Conservation (phyloP, 768 basidiomycete genomes). For the Leucogyrophana mollusca region DNA sequence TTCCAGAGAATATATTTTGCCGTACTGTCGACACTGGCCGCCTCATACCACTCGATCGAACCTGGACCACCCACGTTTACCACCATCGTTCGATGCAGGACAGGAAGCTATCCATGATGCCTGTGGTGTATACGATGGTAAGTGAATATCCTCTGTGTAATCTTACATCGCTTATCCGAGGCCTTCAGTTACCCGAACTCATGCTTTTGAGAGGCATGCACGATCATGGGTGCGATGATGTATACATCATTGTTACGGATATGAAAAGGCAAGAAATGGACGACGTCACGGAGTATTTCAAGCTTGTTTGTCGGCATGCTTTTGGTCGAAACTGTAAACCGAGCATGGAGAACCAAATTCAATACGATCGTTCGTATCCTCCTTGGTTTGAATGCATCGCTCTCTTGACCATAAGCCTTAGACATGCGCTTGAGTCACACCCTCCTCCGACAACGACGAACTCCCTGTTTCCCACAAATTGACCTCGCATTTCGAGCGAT, state of each 20-base stretch:
- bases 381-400: not conserved
- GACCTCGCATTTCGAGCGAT: conserved; percentile 76
- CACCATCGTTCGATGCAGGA: conserved; percentile 77
- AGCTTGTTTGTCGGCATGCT: conserved; percentile 65
- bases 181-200: conserved; percentile 65
- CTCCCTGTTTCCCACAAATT: conserved; percentile 80
- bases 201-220: conserved; percentile 83
- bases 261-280: conserved; percentile 81
- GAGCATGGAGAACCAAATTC: conserved; percentile 64
- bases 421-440: conserved; percentile 71
- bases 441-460: conserved; percentile 66
- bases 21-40: conserved; percentile 77
- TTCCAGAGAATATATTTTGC: conserved; percentile 78
- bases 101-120: conserved; percentile 72
- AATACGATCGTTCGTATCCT: conserved; percentile 60
- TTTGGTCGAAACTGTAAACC: conserved; percentile 62
- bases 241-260: conserved; percentile 78
- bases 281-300: conserved; percentile 76
- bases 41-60: conserved; percentile 76
- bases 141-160: conserved; percentile 14
- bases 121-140: conserved; percentile 80
- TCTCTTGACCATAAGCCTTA: conserved; percentile 15
- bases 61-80: conserved; percentile 80
- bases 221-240: conserved; percentile 74
- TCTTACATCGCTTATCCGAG: conserved; percentile 4